phyloP scores from a whole-genome alignment of 129 eudicot genomes.

The Flaveria ramosissima region DNA sequence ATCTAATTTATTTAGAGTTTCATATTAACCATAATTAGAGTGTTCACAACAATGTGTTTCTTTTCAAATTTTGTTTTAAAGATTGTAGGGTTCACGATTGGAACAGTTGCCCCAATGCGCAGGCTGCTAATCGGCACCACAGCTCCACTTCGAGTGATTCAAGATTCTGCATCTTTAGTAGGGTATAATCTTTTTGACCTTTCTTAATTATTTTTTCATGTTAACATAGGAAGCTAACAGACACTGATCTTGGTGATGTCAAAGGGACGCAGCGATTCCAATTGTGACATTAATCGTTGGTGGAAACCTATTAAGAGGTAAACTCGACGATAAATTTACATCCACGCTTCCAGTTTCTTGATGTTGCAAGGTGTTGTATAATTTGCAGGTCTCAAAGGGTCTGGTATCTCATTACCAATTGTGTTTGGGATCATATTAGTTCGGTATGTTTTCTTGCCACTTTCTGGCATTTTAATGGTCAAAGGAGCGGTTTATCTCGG shows the following conservation, averaged over 20 bases:
- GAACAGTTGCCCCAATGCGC: constrained; percentile 43
- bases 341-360: constrained; percentile 9
- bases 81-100: constrained; percentile 58
- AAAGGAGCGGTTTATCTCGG: constrained; percentile 58
- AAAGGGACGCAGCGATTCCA: constrained; percentile 82
- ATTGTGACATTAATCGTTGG: constrained; percentile 71
- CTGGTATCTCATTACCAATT: constrained; percentile 46
- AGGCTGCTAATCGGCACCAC: constrained; percentile 48
- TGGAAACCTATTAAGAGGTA: constrained; percentile 82
- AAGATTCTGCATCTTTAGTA: constrained; percentile 44
- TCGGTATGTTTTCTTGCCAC: constrained; percentile 63
- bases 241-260: neutral
- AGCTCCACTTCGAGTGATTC: constrained; percentile 60
- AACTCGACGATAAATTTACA: neutral
- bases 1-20: too few relatives aligned
- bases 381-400: constrained; percentile 64
- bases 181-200: constrained; percentile 44
- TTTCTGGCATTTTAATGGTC: constrained; percentile 57
- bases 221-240: neutral
- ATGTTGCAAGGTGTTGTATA: neutral
- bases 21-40: too few relatives aligned
- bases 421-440: constrained; percentile 55
- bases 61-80: constrained; percentile 14
- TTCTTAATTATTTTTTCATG: neutral
- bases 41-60: neutral